These are phyloP conservation scores for Monosporascus sp. DNA, from an alignment of 2,329 filamentous ascomycete species.

Conservation along the genomic window DNA sequence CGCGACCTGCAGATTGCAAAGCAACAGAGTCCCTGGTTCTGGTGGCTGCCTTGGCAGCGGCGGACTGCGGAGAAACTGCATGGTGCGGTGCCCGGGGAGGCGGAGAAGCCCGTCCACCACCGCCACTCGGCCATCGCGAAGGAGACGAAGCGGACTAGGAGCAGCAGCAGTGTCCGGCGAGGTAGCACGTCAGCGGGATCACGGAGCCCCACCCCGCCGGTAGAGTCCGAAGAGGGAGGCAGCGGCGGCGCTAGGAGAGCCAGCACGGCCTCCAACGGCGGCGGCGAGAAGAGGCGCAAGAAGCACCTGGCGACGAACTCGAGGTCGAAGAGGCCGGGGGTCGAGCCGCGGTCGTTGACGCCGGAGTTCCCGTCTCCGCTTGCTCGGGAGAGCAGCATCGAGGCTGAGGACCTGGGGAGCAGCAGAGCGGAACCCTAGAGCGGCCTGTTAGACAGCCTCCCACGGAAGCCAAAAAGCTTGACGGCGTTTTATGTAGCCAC, in stretches of 20 bases:
- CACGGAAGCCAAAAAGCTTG: too few relatives aligned
- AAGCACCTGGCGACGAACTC: constrained; percentile 39
- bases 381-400: constrained; percentile 40
- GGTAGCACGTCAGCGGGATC: constrained; percentile 45
- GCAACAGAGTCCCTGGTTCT: constrained; percentile 68
- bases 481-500: too few relatives aligned
- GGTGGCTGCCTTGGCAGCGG: constrained; percentile 75
- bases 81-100: constrained; percentile 7
- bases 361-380: constrained; percentile 51
- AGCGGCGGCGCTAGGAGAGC: constrained; percentile 35
- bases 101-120: constrained; percentile 34
- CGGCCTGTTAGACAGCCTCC: too few relatives aligned
- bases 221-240: constrained; percentile 36
- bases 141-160: constrained; percentile 45
- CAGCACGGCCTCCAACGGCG: constrained; percentile 40
- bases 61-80: constrained; percentile 25
- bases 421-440: neutral
- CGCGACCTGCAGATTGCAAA: constrained; percentile 64
- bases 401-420: constrained; percentile 11
- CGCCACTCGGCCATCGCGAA: constrained; percentile 39
- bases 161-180: constrained; percentile 46
- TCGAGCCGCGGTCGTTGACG: constrained; percentile 48
- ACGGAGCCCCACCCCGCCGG: constrained; percentile 43
- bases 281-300: constrained; percentile 46
- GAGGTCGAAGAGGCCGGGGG: constrained; percentile 37